Evolutionary conservation across 208 protist genomes (phyloP).

Genomic region (Porcisia hertigi): DNA sequence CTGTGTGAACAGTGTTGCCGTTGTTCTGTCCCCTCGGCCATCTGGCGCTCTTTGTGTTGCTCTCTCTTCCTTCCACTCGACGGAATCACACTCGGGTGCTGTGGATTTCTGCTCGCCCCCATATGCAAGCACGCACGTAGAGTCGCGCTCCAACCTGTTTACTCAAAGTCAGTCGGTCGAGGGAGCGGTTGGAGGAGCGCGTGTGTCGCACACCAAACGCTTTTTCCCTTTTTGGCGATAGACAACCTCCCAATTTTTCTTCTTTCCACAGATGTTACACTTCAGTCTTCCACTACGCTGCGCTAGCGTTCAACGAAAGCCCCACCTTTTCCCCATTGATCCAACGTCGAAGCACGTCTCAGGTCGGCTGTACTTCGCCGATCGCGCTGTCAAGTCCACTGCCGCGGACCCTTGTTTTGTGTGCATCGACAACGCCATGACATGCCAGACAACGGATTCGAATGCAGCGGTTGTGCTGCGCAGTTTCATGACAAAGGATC

Average conservation of each 20-base stretch:
- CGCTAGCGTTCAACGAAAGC: constrained; percentile 11
- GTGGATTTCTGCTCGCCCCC: not conserved
- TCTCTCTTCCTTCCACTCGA: not conserved
- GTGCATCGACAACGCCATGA: constrained; percentile 52
- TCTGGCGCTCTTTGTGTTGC: not conserved
- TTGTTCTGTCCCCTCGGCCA: not conserved
- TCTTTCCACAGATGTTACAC: constrained; percentile 15
- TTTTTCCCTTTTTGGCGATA: not conserved
- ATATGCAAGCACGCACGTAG: constrained; percentile 1
- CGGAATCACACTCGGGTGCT: not conserved
- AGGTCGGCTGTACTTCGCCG: constrained; percentile 60
- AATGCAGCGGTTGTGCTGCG: constrained; percentile 41
- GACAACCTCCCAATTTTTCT: not conserved
- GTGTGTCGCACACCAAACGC: not conserved
- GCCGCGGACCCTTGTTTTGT: constrained; percentile 47
- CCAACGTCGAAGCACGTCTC: constrained; percentile 19
- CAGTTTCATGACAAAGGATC: constrained; percentile 15
- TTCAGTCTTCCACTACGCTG: constrained; percentile 15
- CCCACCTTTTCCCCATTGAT: constrained; percentile 25
- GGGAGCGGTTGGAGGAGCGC: not conserved
- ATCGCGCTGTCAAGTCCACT: constrained; percentile 77
- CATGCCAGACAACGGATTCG: constrained; percentile 37
- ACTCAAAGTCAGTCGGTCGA: not conserved
- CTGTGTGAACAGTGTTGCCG: not conserved
- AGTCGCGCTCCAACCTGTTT: not conserved